Conservation (phyloP, 805 yeast species). For the Candida xyloterini region DNA sequence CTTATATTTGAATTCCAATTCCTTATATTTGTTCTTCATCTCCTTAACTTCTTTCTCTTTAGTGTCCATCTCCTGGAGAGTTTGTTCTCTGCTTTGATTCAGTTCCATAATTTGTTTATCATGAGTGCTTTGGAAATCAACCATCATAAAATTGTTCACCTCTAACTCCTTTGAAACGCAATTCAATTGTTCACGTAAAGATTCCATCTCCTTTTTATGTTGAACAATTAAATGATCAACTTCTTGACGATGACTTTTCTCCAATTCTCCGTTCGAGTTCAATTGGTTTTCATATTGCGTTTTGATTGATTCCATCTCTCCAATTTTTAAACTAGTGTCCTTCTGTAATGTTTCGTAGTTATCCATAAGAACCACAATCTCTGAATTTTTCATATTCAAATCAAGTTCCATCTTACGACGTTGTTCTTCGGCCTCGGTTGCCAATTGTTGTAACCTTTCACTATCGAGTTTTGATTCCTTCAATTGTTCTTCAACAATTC, state of each 20-base stretch:
- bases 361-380: slow-evolving; percentile 8
- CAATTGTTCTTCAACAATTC: slow-evolving; percentile 4
- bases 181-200: slow-evolving; percentile 5
- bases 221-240: no score
- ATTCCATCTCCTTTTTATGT: neutral
- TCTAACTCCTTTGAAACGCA: slow-evolving; percentile 15
- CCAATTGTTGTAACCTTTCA: slow-evolving; percentile 2
- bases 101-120: slow-evolving; percentile 14
- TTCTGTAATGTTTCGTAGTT: slow-evolving; percentile 5
- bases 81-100: slow-evolving; percentile 1
- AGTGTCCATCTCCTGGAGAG: slow-evolving; percentile 5
- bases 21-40: slow-evolving; percentile 1
- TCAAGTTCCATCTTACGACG: slow-evolving; percentile 4
- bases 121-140: slow-evolving; percentile 18
- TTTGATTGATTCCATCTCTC: neutral
- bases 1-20: slow-evolving; percentile 14
- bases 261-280: no score
- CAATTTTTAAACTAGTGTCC: neutral
- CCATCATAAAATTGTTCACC: slow-evolving; percentile 14
- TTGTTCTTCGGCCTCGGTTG: slow-evolving; percentile 7
- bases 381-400: slow-evolving; percentile 6
- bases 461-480: slow-evolving; percentile 6
- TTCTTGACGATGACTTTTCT: no score
- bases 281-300: no score
- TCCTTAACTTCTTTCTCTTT: slow-evolving; percentile 1